Percentiles rank a stretch among this genome's conserved stretches.
phyloP scores from a whole-genome alignment of 352 stramenopile genomes.

The Peronospora belbahrii region DNA sequence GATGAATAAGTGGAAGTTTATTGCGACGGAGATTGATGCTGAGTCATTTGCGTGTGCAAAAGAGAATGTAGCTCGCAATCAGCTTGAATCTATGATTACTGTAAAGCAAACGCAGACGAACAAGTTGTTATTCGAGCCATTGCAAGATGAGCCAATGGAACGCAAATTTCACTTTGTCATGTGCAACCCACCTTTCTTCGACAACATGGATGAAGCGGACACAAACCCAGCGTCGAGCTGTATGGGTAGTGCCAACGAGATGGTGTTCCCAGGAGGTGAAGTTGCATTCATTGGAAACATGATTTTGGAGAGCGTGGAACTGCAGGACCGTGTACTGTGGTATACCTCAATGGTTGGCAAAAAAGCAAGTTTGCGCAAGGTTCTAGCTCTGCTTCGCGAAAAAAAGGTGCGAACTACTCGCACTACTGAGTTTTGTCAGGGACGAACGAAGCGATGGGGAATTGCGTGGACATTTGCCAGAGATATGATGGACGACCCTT shows the following conservation, averaged over 20 bases:
- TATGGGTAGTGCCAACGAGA: slow-evolving; percentile 70
- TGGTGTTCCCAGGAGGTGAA: slow-evolving; percentile 89
- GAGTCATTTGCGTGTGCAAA: slow-evolving; percentile 72
- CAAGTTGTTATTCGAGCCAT: slow-evolving; percentile 40
- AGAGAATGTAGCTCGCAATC: slow-evolving; percentile 87
- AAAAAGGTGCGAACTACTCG: slow-evolving; percentile 62
- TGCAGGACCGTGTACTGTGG: slow-evolving; percentile 80
- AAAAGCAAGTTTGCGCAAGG: slow-evolving; percentile 86
- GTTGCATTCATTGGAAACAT: slow-evolving; percentile 91
- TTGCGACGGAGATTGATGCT: slow-evolving; percentile 92
- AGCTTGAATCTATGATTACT: slow-evolving; percentile 53
- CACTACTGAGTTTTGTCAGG: slow-evolving; percentile 92
- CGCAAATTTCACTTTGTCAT: slow-evolving; percentile 88
- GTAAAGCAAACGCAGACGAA: slow-evolving; percentile 40
- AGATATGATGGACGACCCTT: slow-evolving; percentile 22
- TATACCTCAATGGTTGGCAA: slow-evolving; percentile 93
- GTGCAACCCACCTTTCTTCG: slow-evolving; percentile 96
- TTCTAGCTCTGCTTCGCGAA: slow-evolving; percentile 79
- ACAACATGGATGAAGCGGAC: slow-evolving; percentile 66
- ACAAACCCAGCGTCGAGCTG: slow-evolving; percentile 67
- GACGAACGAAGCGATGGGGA: slow-evolving; percentile 89
- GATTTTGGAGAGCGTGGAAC: slow-evolving; percentile 84
- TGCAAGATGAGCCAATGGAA: slow-evolving; percentile 19
- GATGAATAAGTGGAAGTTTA: slow-evolving; percentile 87
- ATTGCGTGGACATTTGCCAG: slow-evolving; percentile 87